Conservation (phyloP, 306 rosid species). For the Trifolium fragiferum region DNA sequence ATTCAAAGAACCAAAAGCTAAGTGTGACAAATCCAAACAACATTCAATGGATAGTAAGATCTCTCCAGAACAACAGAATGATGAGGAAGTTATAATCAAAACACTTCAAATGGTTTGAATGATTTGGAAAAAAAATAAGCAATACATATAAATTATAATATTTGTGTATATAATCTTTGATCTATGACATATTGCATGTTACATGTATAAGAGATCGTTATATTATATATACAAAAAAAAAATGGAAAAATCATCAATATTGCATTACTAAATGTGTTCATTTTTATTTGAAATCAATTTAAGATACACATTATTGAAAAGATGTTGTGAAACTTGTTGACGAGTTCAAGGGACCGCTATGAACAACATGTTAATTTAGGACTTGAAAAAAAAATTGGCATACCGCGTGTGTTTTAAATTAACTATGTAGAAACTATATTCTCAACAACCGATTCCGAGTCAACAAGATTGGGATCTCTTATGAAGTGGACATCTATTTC, state of each 20-base stretch:
- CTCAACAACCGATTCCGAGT: no score
- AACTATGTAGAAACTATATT: no score
- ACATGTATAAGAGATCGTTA: conserved; percentile 29
- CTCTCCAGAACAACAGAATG: not conserved
- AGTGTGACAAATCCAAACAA: conserved; percentile 5
- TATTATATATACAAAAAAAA: conserved; percentile 9
- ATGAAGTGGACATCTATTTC: not conserved
- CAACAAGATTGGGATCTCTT: no score
- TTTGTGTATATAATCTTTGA: conserved; percentile 2
- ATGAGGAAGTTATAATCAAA: not conserved
- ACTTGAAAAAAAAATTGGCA: no score
- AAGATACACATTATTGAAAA: no score
- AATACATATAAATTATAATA: not conserved
- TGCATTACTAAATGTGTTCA: no score
- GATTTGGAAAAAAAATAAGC: not conserved
- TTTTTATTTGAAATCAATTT: no score
- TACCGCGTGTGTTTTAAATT: no score
- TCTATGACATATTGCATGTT: conserved; percentile 24
- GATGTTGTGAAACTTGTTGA: no score
- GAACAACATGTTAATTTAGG: no score
- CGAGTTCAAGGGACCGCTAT: no score
- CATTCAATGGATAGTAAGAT: not conserved
- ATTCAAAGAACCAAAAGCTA: not conserved
- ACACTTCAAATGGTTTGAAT: conserved; percentile 10
- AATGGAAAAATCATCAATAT: not conserved